Conservation (phyloP, 768 basidiomycete genomes). For the Hirschioporus abietinus region DNA sequence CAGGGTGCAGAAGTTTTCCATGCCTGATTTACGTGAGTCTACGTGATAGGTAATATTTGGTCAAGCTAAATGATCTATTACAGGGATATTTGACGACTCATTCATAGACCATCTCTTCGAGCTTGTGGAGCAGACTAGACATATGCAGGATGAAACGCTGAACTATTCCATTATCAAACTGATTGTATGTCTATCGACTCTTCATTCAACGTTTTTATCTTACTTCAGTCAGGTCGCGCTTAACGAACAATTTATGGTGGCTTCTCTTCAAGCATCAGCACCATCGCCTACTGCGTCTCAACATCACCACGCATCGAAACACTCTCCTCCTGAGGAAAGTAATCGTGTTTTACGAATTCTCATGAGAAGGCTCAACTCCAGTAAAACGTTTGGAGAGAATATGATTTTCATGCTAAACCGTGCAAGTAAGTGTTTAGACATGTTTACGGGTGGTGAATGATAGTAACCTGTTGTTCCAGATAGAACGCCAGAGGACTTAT, state of each 20-base stretch:
- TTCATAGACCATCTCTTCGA: slow-evolving; percentile 92
- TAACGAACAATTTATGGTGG: slow-evolving; percentile 99
- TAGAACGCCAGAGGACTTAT: slow-evolving; percentile 83
- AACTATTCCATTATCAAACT: slow-evolving; percentile 96
- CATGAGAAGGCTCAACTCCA: slow-evolving; percentile 77
- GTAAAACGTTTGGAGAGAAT: slow-evolving; percentile 96
- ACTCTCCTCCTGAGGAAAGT: slow-evolving; percentile 32
- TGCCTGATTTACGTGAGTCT: slow-evolving; percentile 71
- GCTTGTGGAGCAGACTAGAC: slow-evolving; percentile 86
- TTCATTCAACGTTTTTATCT: slow-evolving; percentile 7
- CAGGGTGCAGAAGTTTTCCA: slow-evolving; percentile 77
- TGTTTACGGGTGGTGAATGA: slow-evolving; percentile 7
- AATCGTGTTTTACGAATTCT: slow-evolving; percentile 84
- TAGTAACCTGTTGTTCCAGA: slow-evolving; percentile 36
- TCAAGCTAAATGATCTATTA: neutral
- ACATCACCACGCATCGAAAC: slow-evolving; percentile 8
- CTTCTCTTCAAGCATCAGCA: slow-evolving; percentile 38
- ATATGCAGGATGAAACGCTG: slow-evolving; percentile 85
- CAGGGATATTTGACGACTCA: slow-evolving; percentile 73
- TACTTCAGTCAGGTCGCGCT: slow-evolving; percentile 62
- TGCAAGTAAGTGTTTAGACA: slow-evolving; percentile 56
- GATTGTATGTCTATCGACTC: slow-evolving; percentile 52
- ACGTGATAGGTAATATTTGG: neutral
- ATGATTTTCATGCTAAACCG: slow-evolving; percentile 99
- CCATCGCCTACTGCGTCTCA: slow-evolving; percentile 7